A percentile compares a stretch with the other conserved stretches of the same genome.
Conservation (phyloP, 139 green algal genomes). For the Micractinium conductrix region DNA sequence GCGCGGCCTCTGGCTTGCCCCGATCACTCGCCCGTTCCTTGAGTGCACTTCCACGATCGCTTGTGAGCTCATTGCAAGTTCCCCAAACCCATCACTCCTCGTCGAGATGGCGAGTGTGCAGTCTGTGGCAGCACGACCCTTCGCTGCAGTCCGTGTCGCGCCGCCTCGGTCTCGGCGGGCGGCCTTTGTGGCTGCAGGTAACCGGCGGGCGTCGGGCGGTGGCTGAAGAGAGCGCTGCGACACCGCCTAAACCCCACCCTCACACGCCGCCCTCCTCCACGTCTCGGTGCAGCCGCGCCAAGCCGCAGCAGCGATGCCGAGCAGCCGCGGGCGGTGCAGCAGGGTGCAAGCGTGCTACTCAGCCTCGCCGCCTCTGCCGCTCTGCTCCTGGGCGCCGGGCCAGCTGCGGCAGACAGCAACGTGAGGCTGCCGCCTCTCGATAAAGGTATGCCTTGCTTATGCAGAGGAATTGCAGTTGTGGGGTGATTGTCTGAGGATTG, state of each 20-base stretch:
- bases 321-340: conserved; percentile 2
- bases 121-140: neutral
- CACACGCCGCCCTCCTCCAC: neutral
- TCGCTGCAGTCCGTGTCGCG: neutral
- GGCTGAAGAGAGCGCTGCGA: neutral
- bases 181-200: neutral
- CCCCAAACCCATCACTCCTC: no score
- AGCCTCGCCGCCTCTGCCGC: conserved; percentile 25
- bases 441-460: conserved; percentile 37
- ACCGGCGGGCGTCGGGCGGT: neutral
- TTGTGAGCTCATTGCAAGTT: no score
- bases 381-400: conserved; percentile 18
- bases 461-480: neutral
- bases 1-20: neutral
- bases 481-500: neutral
- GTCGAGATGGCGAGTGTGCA: no score
- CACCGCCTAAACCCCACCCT: neutral
- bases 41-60: no score
- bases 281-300: neutral
- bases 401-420: conserved; percentile 63
- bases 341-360: conserved; percentile 2
- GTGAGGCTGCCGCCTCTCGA: conserved; percentile 77
- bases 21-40: no score
- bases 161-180: neutral
- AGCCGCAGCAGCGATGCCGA: neutral